Percentiles rank a stretch among this genome's conserved stretches.
phyloP scores from a whole-genome alignment of 1,139 yeast genomes.

The Yamadazyma trypodendri region DNA sequence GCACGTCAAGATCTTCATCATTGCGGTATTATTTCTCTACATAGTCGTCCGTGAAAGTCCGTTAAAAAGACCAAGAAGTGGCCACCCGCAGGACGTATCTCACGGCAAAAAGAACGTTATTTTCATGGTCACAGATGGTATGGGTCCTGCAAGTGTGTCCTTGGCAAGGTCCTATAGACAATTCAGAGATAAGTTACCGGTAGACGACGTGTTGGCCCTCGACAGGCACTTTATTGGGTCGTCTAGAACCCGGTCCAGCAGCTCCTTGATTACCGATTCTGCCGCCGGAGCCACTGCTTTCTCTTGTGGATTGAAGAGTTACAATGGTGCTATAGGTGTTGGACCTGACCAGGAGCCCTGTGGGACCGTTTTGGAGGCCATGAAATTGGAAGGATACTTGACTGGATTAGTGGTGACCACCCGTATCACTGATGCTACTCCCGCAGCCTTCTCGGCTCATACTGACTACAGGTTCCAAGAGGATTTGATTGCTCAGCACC shows the following conservation, averaged over 20 bases:
- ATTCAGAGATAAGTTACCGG: conserved; percentile 47
- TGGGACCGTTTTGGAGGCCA: conserved; percentile 82
- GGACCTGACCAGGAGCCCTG: conserved; percentile 61
- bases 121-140: conserved; percentile 86
- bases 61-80: not conserved
- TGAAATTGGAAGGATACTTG: conserved; percentile 69
- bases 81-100: conserved; percentile 6
- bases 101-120: conserved; percentile 51
- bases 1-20: conserved; percentile 4
- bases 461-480: conserved; percentile 71
- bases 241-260: conserved; percentile 73
- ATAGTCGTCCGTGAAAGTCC: conserved; percentile 3
- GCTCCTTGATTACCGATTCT: conserved; percentile 77
- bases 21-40: conserved; percentile 3
- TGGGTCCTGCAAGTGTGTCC: conserved; percentile 84
- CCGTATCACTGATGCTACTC: conserved; percentile 71
- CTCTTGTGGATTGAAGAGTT: conserved; percentile 72
- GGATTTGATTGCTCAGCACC: conserved; percentile 82
- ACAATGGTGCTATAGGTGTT: conserved; percentile 87
- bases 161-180: conserved; percentile 73
- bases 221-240: conserved; percentile 74
- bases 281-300: conserved; percentile 97
- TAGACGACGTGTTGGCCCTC: conserved; percentile 53
- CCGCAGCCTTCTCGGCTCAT: conserved; percentile 83
- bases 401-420: conserved; percentile 91